These are phyloP conservation scores for Metschnikowia peoriensis DNA, from an alignment of 805 yeast species.

Conservation along the genomic window DNA sequence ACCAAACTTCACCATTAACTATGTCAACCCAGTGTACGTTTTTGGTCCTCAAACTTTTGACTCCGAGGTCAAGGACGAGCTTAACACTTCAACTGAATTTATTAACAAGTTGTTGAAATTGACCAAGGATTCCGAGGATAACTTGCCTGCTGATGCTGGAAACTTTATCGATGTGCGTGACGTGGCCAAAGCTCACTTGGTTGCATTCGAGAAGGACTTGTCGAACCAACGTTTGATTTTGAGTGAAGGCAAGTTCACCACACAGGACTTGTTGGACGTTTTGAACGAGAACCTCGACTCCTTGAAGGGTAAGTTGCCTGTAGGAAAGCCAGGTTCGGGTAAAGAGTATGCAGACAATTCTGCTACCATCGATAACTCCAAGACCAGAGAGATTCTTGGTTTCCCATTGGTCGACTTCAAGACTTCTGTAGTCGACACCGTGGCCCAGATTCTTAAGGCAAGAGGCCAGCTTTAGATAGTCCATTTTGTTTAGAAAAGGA, in stretches of 20 bases:
- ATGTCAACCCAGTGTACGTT: constrained; percentile 23
- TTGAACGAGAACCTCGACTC: constrained; percentile 35
- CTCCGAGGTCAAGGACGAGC: constrained; percentile 29
- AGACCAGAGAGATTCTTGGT: constrained; percentile 38
- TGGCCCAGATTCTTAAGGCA: constrained; percentile 33
- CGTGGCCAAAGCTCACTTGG: constrained; percentile 21
- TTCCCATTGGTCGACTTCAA: constrained; percentile 39
- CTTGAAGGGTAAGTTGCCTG: constrained; percentile 45
- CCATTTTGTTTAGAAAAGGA: not conserved
- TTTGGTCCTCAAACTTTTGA: constrained; percentile 28
- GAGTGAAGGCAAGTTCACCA: constrained; percentile 21
- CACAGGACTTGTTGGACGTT: constrained; percentile 34
- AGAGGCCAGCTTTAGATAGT: not conserved
- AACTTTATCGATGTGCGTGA: constrained; percentile 25
- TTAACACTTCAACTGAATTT: constrained; percentile 37
- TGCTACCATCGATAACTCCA: constrained; percentile 31
- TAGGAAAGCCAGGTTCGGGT: constrained; percentile 38
- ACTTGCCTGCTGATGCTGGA: constrained; percentile 23
- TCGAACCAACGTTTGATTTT: constrained; percentile 31
- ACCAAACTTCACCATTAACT: constrained; percentile 38
- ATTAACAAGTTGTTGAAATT: constrained; percentile 40
- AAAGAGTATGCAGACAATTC: constrained; percentile 16
- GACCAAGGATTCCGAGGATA: constrained; percentile 10
- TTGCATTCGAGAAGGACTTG: constrained; percentile 17
- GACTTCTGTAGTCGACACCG: constrained; percentile 41